These are phyloP conservation scores for Taxawa tesnikishii DNA, from an alignment of 2,329 filamentous ascomycete species.

Conservation along the genomic window DNA sequence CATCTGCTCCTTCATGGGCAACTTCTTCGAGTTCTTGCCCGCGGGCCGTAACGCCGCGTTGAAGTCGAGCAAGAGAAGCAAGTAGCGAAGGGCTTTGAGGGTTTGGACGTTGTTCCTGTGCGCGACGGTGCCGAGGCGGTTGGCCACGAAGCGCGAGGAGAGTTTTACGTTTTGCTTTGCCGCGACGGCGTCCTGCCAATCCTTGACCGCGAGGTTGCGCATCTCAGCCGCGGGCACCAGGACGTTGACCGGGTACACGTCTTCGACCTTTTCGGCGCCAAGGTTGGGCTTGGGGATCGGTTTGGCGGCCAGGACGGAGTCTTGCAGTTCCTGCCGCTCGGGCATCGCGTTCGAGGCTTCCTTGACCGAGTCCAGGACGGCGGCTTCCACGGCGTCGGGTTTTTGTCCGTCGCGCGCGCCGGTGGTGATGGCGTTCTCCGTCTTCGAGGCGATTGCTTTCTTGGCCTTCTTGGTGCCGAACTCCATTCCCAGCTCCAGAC, in stretches of 20 bases:
- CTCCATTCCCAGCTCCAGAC: constrained; percentile 58
- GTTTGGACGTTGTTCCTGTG: constrained; percentile 37
- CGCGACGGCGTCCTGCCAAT: constrained; percentile 60
- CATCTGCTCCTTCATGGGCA: constrained; percentile 53
- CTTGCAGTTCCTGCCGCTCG: constrained; percentile 52
- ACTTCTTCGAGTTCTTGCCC: constrained; percentile 25
- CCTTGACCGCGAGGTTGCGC: constrained; percentile 54
- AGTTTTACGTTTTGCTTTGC: constrained; percentile 45
- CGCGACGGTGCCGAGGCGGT: constrained; percentile 46
- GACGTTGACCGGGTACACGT: constrained; percentile 57
- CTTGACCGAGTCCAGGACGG: constrained; percentile 52
- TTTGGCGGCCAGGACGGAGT: constrained; percentile 53
- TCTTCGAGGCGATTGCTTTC: constrained; percentile 58
- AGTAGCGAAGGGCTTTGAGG: constrained; percentile 36
- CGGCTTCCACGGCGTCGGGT: constrained; percentile 43
- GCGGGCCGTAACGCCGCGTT: constrained; percentile 24
- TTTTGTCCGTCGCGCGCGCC: constrained; percentile 31
- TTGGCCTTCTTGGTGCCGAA: constrained; percentile 81
- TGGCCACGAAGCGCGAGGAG: constrained; percentile 52
- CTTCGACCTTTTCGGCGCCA: constrained; percentile 52
- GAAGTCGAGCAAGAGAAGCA: constrained; percentile 36
- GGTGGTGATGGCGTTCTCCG: constrained; percentile 55
- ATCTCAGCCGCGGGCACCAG: constrained; percentile 59
- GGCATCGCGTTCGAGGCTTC: constrained; percentile 53
- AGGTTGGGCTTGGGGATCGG: constrained; percentile 61